Conservation (phyloP, 805 yeast species). For the Starmerella davenportii region DNA sequence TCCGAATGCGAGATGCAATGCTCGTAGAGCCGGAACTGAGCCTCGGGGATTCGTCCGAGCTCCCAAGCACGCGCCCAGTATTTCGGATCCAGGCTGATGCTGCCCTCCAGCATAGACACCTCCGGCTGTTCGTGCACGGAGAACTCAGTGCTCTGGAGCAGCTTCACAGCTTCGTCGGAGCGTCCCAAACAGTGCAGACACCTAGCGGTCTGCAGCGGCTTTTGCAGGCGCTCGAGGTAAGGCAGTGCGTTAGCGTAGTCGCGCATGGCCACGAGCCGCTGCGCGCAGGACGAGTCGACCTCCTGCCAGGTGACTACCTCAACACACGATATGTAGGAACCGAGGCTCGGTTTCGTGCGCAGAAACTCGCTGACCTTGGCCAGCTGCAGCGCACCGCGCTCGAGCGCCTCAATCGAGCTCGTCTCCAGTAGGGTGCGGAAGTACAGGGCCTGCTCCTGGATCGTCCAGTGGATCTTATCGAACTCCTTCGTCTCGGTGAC, state of each 20-base stretch:
- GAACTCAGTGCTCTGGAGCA: conserved; percentile 37
- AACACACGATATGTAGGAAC: conserved; percentile 50
- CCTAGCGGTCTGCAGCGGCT: conserved; percentile 70
- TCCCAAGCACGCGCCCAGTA: conserved; percentile 82
- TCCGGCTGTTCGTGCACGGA: conserved; percentile 60
- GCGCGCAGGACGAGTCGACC: conserved; percentile 68
- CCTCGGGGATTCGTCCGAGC: conserved; percentile 61
- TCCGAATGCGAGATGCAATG: conserved; percentile 35
- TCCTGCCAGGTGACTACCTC: conserved; percentile 73
- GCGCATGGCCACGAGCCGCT: conserved; percentile 70
- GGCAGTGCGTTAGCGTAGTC: conserved; percentile 73
- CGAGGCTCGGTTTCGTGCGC: conserved; percentile 38
- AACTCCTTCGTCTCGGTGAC: conserved; percentile 35
- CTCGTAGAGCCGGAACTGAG: conserved; percentile 66
- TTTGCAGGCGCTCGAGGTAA: conserved; percentile 59
- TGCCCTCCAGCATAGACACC: conserved; percentile 71
- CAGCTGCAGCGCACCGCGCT: conserved; percentile 85
- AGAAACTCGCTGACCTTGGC: conserved; percentile 58
- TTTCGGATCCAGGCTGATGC: conserved; percentile 54
- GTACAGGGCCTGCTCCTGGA: conserved; percentile 75
- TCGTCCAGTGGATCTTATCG: conserved; percentile 45
- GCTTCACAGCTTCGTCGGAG: conserved; percentile 42
- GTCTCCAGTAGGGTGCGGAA: conserved; percentile 74
- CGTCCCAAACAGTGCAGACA: conserved; percentile 79
- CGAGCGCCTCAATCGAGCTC: conserved; percentile 64